Evolutionary conservation across 805 yeast genomes (phyloP), one percentile per base, ranked within the genome.

Genomic region (Wickerhamomyces hampshirensis): DNA sequence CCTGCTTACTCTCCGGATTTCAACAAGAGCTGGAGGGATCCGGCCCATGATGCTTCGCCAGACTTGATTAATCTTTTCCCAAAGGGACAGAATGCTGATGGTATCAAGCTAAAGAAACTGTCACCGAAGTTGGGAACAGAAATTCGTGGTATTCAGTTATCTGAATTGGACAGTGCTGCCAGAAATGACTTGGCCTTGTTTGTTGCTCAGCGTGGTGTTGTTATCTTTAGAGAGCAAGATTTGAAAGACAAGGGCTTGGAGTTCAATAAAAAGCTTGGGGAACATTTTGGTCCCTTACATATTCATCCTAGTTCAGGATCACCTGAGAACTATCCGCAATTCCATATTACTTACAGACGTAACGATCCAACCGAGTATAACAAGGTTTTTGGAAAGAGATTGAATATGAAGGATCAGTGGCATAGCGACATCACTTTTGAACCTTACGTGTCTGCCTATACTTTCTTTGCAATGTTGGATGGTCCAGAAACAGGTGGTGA

Each of bases 371-470:
- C 50, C 6, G 63, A 58, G 40, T 58, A 56, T 41, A 35, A 44
- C 35, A 56, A 49, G 23, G 57, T 50, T 9, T 58, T 57, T 35
- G 47, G 39, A 3, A 49, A 57, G 24, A 41, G 42, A 8, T 33
- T 45, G 5, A 37, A 53, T 5, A 43, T 56, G 4, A 42, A 52
- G 18, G 55, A 55, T 6, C 33, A 34, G 18, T 83, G 84, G 84
- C 91, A 83, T 59, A 73, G 84, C 4, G 93, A 83, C 56, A 82
- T 80, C 28, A 72, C 85, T 23, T 83, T 79, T 55, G 89, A 82
- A 56, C 67, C 68, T 39, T 85, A 79, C 56, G 82, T 88, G 6
- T 84, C 89, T 11, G 83, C 83, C 12, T 65, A 73, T 38, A 83
- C 94, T 1, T 71, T 80, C 43, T 77, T 84, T 51, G 66, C 75